These are phyloP conservation scores for Filosporella fistucella DNA, from an alignment of 495 filamentous ascomycete genomes.

Conservation along the genomic window DNA sequence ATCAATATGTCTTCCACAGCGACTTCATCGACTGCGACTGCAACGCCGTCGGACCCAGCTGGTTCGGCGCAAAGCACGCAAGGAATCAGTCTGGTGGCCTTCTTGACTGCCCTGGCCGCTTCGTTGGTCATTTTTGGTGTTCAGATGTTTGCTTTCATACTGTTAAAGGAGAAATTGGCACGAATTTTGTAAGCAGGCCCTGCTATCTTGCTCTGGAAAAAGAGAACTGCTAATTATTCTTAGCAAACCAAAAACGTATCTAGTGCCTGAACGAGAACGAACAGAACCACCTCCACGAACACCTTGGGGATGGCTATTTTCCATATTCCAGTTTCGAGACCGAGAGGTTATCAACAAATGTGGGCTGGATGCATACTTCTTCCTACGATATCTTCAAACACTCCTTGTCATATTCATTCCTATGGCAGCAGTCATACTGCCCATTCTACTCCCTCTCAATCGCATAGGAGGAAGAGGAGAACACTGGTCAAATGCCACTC, in stretches of 20 bases:
- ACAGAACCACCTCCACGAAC: constrained; percentile 67
- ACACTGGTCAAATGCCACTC: constrained; percentile 14
- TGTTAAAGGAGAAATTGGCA: constrained; percentile 71
- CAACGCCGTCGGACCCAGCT: background rate
- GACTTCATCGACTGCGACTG: constrained; percentile 5
- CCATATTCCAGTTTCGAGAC: constrained; percentile 73
- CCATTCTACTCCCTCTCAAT: constrained; percentile 84
- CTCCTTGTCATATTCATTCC: constrained; percentile 89
- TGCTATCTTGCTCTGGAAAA: background rate
- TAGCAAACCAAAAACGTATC: constrained; percentile 83
- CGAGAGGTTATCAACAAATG: constrained; percentile 93
- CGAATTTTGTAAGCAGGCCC: constrained; percentile 70
- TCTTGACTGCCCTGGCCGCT: constrained; percentile 70
- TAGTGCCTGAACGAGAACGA: constrained; percentile 84
- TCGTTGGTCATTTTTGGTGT: constrained; percentile 72
- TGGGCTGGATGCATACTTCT: constrained; percentile 96
- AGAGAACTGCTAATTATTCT: constrained; percentile 17
- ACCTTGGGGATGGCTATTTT: constrained; percentile 61
- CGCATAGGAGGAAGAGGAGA: constrained; percentile 63
- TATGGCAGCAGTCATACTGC: constrained; percentile 72
- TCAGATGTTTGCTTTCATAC: constrained; percentile 69
- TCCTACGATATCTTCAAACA: constrained; percentile 90
- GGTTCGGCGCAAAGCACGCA: constrained; percentile 36
- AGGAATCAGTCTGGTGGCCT: constrained; percentile 57
- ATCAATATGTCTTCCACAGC: no score